These are phyloP conservation scores for Gorgonomyces haynaldii DNA, from an alignment of 192 early-diverging fungal genomes.

Conservation along the genomic window DNA sequence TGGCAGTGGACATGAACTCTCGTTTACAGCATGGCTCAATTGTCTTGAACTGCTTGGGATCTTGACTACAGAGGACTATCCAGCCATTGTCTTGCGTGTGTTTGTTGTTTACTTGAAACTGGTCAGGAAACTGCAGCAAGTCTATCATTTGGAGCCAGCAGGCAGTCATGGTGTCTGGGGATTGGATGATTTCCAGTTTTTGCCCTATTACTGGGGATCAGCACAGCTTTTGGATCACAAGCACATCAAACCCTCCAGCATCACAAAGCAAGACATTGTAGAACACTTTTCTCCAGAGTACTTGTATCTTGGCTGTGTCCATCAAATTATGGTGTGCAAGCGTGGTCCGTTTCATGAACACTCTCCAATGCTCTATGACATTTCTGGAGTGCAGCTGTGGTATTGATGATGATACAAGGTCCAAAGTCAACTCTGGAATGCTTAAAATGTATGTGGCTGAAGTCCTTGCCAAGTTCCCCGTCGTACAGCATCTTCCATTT, in stretches of 20 bases:
- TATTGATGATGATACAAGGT: too few relatives aligned
- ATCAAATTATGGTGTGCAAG: conserved; percentile 35
- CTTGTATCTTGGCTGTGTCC: conserved; percentile 77
- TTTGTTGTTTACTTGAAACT: conserved; percentile 73
- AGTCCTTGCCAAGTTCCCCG: conserved; percentile 62
- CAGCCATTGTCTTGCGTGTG: conserved; percentile 62
- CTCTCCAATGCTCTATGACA: conserved; percentile 66
- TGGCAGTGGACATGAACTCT: conserved; percentile 93
- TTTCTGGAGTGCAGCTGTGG: conserved; percentile 64
- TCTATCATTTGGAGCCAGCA: conserved; percentile 85
- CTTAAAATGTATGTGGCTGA: conserved; percentile 66
- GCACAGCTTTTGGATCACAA: conserved; percentile 67
- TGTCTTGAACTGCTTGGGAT: conserved; percentile 68
- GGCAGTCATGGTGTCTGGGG: conserved; percentile 90
- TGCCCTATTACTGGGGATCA: conserved; percentile 90
- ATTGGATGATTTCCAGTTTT: conserved; percentile 92
- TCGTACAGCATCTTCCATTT: conserved; percentile 72
- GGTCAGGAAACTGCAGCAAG: conserved; percentile 65
- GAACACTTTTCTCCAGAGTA: conserved; percentile 56
- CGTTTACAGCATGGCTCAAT: conserved; percentile 75
- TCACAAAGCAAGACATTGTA: conserved; percentile 51
- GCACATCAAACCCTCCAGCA: conserved; percentile 59
- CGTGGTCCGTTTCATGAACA: conserved; percentile 64
- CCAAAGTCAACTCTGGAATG: conserved; percentile 50
- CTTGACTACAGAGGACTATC: conserved; percentile 55